Conservation (phyloP, 805 yeast species). For the Zygosaccharomyces siamensis region DNA sequence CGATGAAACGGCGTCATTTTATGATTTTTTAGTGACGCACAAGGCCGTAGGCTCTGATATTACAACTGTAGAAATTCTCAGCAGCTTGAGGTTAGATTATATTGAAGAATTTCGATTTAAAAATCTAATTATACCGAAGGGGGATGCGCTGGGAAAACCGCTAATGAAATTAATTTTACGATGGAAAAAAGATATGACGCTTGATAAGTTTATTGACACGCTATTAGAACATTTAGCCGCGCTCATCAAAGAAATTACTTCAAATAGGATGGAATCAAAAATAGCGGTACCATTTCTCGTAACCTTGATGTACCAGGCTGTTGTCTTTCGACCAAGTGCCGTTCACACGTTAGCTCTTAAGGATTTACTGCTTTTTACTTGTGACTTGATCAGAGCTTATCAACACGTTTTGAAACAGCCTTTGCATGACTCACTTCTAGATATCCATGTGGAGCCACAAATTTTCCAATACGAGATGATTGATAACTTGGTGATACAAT, state of each 20-base stretch:
- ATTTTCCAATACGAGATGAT: slow-evolving; percentile 45
- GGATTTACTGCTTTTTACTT: slow-evolving; percentile 27
- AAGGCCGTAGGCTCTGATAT: slow-evolving; percentile 24
- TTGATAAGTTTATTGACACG: slow-evolving; percentile 27
- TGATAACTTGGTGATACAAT: slow-evolving; percentile 47
- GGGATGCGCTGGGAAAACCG: slow-evolving; percentile 27
- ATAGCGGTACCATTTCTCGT: slow-evolving; percentile 53
- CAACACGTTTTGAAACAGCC: slow-evolving; percentile 27
- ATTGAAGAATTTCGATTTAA: slow-evolving; percentile 17
- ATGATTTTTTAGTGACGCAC: slow-evolving; percentile 25
- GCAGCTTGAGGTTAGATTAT: slow-evolving; percentile 19
- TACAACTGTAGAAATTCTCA: slow-evolving; percentile 28
- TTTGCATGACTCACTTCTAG: slow-evolving; percentile 19
- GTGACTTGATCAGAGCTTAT: slow-evolving; percentile 26
- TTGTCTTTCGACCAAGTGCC: slow-evolving; percentile 61
- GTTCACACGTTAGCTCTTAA: slow-evolving; percentile 39
- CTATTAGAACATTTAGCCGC: slow-evolving; percentile 26
- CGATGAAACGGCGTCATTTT: slow-evolving; percentile 26
- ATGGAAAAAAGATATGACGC: slow-evolving; percentile 17
- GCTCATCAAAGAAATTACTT: slow-evolving; percentile 29
- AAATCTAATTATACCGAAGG: slow-evolving; percentile 14
- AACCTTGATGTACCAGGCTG: slow-evolving; percentile 49
- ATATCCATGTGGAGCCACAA: slow-evolving; percentile 27
- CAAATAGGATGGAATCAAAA: slow-evolving; percentile 23
- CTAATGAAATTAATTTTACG: slow-evolving; percentile 14